Base-by-base conservation (phyloP, 1,139 yeast genomes). In the Scheffersomyces insectosa region DNA sequence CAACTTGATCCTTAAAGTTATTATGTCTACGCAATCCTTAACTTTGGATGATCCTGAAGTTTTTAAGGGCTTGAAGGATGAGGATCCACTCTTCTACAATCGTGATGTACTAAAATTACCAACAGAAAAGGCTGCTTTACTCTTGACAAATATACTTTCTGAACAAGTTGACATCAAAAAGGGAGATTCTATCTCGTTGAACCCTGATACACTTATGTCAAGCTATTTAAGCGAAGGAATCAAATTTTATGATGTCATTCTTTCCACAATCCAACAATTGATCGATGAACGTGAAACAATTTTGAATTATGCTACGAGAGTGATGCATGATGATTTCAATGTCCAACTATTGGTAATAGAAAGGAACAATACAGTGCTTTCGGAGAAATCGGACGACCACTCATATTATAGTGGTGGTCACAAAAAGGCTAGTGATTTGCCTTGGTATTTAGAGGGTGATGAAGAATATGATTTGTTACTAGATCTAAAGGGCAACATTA, bases 391-490 rank as follows among this genome's bases (percentile, higher is more conserved):
- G 5, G 77, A 72, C 29, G 68, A 54, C 36, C 72, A 64, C 47
- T 62, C 67, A 35, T 68, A 63, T 42, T 70, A 63, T 46, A 60
- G 68, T 46, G 69, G 74, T 0, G 73, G 72, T 8, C 63, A 67
- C 34, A 61, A 62, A 46, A 61, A 65, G 34, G 51, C 62, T 12
- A 63, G 54, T 15, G 80, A 80, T 50, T 62, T 72, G 2, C 95
- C 95, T 1, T 90, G 97, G 97, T 89, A 76, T 59, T 67, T 90
- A 55, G 88, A 82, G 49, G 83, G 89, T 28, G 96, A 88, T 51
- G 83, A 83, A 43, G 95, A 88, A 49, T 80, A 72, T 49, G 88
- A 83, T 48, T 69, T 91, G 45, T 71, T 88, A 23, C 82, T 82
- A 54, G 96, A 90, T 53, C 70, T 81, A 33, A 83, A 83, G 48